Evolutionary conservation across 352 stramenopile genomes (phyloP), one percentile per base, ranked within the genome.

Genomic region (Nothophytophthora sp.): DNA sequence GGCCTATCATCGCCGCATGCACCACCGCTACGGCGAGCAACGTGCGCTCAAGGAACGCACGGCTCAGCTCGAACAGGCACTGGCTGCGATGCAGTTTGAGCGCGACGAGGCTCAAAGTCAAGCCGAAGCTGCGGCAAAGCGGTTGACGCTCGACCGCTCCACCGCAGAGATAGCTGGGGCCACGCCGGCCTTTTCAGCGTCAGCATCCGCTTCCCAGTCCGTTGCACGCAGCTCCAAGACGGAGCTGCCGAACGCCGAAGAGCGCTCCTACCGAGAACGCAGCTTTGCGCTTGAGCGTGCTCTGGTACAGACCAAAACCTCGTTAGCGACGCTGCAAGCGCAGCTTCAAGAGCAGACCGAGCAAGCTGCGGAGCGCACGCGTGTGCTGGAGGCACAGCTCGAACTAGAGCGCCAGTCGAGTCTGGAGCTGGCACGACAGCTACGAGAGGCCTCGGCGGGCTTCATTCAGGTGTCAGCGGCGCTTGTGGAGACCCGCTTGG

Each of bases 1-100:
- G 7, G 44, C 62, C 5, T 90, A 92, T 35, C 81, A 92, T 10
- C 74, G 76, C 23, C 82, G 83, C 48, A 87, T 90, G 78, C 74
- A 92, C 23, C 72, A 55, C 20, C 77, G 80, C 7, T 89, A 92
- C 57, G 80, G 66, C 33, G 79, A 90, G 25, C 67, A 72, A 24
- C 75, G 81, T 28, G 48, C 46, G 0, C 44, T 92, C 8, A 80
- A 80, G 1, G 76, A 88, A 20, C 67, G 70, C 0, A 67, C 89
- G 18, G 50, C 29, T 1, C 48, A 67, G 13, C 46, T 92, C 0
- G 73, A 90, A 50, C 63, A 55, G 27, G 71, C 80, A 10, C 46
- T 90, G 4, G 47, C 67, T 0, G 38, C 61, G 0, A 58, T 55
- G 13, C 55, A 65, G 37, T 34, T 32, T 9, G 72, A 87, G 42